Percentiles rank a stretch among this genome's conserved stretches.
Conservation (phyloP, 139 green algal species). For the Micractinium sp. region DNA sequence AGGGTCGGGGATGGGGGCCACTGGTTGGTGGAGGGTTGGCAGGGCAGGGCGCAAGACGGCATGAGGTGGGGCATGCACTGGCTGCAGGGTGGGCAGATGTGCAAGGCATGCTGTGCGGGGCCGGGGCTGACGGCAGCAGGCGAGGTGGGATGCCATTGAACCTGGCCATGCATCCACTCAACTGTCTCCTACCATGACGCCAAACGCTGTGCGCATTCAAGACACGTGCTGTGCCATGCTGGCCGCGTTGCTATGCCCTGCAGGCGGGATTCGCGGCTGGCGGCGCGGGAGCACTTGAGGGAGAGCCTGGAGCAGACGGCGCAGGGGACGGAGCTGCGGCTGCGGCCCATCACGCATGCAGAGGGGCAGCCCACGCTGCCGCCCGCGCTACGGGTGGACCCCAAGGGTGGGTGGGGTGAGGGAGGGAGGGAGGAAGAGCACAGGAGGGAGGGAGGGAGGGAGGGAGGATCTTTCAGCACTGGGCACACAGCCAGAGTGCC, state of each 20-base stretch:
- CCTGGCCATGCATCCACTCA: too few species aligned
- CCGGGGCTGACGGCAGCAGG: too few species aligned
- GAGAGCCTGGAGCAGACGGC: conserved; percentile 22
- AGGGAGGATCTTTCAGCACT: background rate
- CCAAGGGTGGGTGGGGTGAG: background rate
- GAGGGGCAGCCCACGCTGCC: conserved; percentile 68
- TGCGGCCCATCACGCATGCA: conserved; percentile 80
- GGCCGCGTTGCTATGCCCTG: background rate
- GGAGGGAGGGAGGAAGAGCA: too few species aligned
- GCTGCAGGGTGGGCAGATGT: too few species aligned
- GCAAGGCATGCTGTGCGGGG: too few species aligned
- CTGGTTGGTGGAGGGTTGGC: too few species aligned
- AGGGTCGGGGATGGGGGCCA: background rate
- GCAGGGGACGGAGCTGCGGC: conserved; percentile 46
- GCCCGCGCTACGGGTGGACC: conserved; percentile 52
- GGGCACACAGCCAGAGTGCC: background rate
- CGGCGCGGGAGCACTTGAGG: conserved; percentile 4
- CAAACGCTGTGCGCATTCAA: background rate
- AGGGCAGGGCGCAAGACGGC: too few species aligned
- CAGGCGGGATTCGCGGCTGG: conserved; percentile 28
- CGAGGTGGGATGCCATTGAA: too few species aligned
- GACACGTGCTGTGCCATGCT: background rate
- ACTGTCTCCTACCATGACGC: too few species aligned
- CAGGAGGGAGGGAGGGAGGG: background rate
- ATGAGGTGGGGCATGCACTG: too few species aligned